Evolutionary conservation across 1,139 yeast genomes (phyloP), one percentile per base, ranked within the genome.

Genomic region (Yamadazyma atmosphaerica): DNA sequence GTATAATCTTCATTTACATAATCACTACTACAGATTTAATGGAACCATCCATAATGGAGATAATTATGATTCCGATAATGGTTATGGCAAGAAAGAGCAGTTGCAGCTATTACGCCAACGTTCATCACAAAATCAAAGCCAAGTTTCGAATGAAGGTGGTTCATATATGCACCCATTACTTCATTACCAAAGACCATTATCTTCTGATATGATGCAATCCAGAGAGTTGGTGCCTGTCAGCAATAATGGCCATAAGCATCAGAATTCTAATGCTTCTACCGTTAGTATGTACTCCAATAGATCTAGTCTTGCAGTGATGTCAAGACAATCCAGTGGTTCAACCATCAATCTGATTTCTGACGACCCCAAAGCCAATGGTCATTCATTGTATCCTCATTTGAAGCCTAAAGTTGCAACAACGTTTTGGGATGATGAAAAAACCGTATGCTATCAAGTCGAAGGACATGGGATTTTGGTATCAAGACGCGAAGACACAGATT

Each of bases 401-500:
- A 70, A 65, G 41, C 77, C 74, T 1, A 55, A 64, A 35, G 58
- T 73, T 23, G 66, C 71, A 4, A 73, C 77, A n/a, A 65, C 70
- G 1, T 65, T 47, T 40, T 74, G 79, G 79, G 76, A 69, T 35
- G 77, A 72, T 37, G 74, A 72, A 42, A 60, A 61, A 14, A 74
- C 79, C 0, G 48, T 66, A 4, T 73, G 78, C 43, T 74, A 71
- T 44, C 78, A 77, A 45, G 81, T 78, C 1, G 67, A 72, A 39
- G 70, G 70, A 0, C 54, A 64, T 16, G 73, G 73, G 0, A 58
- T 71, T 12, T 52, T 72, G 22, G 79, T 77, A 1, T 72, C 80
- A 1, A 56, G 83, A 21, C 56, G 83, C 19, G 76, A 72, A 44
- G 82, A 77, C 51, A 72, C 67, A 16, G 63, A 74, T 47, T 77